These are phyloP conservation scores for Lactarius indigo DNA, from an alignment of 768 basidiomycete species.

Conservation along the genomic window DNA sequence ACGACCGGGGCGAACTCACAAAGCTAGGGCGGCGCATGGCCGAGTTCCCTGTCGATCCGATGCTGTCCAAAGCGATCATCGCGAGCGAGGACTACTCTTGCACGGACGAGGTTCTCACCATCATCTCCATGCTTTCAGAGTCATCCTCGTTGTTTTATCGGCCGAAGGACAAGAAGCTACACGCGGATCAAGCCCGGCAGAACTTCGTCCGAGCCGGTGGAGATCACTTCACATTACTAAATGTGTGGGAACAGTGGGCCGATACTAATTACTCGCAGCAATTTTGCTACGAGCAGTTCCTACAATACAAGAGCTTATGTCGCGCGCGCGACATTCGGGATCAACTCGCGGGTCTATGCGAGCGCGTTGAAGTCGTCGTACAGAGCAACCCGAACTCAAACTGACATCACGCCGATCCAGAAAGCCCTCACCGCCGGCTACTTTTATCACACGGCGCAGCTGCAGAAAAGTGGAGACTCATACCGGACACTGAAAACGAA, in stretches of 20 bases:
- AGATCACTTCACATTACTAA: constrained; percentile 95
- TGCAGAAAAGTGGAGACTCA: constrained; percentile 95
- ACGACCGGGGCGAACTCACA: constrained; percentile 95
- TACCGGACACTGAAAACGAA: constrained; percentile 95
- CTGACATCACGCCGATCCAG: constrained; percentile 88
- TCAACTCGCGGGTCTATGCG: constrained; percentile 92
- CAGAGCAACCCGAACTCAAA: constrained; percentile 85
- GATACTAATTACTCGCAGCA: constrained; percentile 97
- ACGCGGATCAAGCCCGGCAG: constrained; percentile 96
- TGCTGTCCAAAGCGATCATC: constrained; percentile 94
- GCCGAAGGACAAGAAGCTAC: constrained; percentile 96
- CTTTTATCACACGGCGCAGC: constrained; percentile 91
- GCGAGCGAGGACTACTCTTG: constrained; percentile 91
- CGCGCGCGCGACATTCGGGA: constrained; percentile 95
- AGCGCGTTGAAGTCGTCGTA: constrained; percentile 93
- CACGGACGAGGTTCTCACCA: constrained; percentile 96
- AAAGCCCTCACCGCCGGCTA: constrained; percentile 95
- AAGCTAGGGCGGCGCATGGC: constrained; percentile 97
- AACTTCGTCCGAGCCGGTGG: constrained; percentile 96
- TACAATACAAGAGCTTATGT: constrained; percentile 92
- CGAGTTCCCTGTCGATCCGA: constrained; percentile 98
- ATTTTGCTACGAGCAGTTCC: constrained; percentile 93
- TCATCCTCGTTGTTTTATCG: constrained; percentile 93
- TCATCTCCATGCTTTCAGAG: constrained; percentile 96
- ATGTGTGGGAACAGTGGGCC: constrained; percentile 99